These are phyloP conservation scores for Fragosphaeria purpurea DNA, from an alignment of 2,329 filamentous ascomycete genomes.

Conservation along the genomic window DNA sequence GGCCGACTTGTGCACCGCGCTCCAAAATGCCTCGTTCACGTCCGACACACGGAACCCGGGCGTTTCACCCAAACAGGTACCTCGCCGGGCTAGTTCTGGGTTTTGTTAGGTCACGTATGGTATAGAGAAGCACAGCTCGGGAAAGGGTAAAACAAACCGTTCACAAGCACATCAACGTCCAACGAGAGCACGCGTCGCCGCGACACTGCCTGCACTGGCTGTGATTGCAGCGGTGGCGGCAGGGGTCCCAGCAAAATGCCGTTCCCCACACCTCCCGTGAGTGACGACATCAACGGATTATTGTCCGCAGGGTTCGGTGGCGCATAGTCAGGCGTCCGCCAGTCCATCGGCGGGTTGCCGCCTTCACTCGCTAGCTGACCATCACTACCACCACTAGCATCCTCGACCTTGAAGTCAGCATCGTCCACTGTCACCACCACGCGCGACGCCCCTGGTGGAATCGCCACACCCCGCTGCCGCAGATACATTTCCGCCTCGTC, in stretches of 20 bases:
- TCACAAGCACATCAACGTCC: constrained; percentile 18
- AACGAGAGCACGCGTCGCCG: constrained; percentile 7
- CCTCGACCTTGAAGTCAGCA: constrained; percentile 23
- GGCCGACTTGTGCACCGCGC: background rate
- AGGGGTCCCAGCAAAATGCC: too few species aligned
- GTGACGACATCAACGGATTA: too few species aligned
- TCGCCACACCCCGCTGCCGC: constrained; percentile 48
- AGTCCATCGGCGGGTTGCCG: too few species aligned
- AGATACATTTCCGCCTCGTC: constrained; percentile 71
- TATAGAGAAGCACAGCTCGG: too few species aligned
- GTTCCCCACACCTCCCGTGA: too few species aligned
- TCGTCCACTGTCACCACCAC: constrained; percentile 48
- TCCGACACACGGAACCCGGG: constrained; percentile 21
- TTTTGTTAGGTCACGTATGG: background rate
- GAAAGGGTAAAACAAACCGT: constrained; percentile 11
- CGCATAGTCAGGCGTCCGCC: too few species aligned
- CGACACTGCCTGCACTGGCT: too few species aligned
- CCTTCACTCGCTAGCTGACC: too few species aligned
- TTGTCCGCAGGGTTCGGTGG: too few species aligned
- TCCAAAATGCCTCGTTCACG: constrained; percentile 19
- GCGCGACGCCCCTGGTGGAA: constrained; percentile 51
- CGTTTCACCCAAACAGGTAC: constrained; percentile 21
- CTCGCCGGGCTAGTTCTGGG: constrained; percentile 20
- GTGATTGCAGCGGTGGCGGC: too few species aligned
- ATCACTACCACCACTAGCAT: background rate